Conservation (phyloP, 495 filamentous ascomycete species). For the Hyaloscypha bicolor region DNA sequence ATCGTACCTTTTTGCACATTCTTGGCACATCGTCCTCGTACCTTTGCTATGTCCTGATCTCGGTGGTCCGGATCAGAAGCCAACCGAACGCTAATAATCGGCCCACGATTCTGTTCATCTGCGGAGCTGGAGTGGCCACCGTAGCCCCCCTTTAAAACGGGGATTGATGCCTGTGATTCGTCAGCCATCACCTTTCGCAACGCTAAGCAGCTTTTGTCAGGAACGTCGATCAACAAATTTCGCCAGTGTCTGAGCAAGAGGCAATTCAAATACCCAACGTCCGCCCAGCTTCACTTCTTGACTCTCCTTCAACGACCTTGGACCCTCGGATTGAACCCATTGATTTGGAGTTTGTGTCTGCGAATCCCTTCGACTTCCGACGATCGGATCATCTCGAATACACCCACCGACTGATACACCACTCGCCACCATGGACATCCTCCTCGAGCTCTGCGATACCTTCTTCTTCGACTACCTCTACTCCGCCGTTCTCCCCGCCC, state of each 20-base stretch:
- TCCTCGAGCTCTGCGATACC: constrained; percentile 83
- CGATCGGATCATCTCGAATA: not conserved
- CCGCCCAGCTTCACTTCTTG: not conserved
- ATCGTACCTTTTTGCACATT: not conserved
- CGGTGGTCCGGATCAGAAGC: not conserved
- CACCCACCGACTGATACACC: constrained; percentile 3
- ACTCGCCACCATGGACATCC: constrained; percentile 76
- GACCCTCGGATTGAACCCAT: constrained; percentile 20
- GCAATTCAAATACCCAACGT: not conserved
- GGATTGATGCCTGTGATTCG: not conserved
- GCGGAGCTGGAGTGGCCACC: not conserved
- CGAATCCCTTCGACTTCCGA: not conserved
- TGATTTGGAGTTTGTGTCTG: constrained; percentile 21
- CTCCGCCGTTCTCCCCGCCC: constrained; percentile 66
- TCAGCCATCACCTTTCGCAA: too few species aligned
- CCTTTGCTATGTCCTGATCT: constrained; percentile 1
- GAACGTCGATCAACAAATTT: constrained; percentile 5
- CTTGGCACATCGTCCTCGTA: not conserved
- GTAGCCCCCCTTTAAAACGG: not conserved
- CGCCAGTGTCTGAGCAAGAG: not conserved
- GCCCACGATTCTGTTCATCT: not conserved
- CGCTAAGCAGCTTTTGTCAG: constrained; percentile 9
- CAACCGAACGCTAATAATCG: not conserved
- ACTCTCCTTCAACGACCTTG: not conserved
- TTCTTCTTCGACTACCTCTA: constrained; percentile 83